Evolutionary conservation across 2,329 filamentous ascomycete genomes (phyloP).

Genomic region (Fusarium citri): DNA sequence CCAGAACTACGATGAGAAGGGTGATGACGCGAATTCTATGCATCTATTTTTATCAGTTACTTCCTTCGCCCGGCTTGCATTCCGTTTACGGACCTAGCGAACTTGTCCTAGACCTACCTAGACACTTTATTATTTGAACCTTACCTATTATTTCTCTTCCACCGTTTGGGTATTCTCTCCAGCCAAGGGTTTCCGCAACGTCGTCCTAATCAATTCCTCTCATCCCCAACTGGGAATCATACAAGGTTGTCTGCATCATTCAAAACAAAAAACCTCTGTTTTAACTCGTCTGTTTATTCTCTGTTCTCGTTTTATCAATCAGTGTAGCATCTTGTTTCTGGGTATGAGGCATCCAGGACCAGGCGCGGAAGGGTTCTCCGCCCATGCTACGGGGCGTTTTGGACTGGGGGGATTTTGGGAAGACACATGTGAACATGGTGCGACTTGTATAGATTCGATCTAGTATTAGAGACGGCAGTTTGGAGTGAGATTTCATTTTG

Average conservation of each 20-base stretch:
- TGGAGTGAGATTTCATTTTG: constrained; percentile 44
- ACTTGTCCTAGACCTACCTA: constrained; percentile 46
- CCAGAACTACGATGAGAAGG: constrained; percentile 39
- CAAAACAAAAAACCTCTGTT: constrained; percentile 31
- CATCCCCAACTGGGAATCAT: constrained; percentile 32
- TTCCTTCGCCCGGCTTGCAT: constrained; percentile 38
- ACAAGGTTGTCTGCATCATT: constrained; percentile 35
- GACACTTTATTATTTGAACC: constrained; percentile 47
- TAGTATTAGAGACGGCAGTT: constrained; percentile 48
- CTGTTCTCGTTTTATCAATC: constrained; percentile 39
- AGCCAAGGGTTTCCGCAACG: constrained; percentile 40
- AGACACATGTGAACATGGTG: constrained; percentile 48
- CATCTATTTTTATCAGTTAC: constrained; percentile 41
- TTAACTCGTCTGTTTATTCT: constrained; percentile 26
- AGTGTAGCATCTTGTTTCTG: constrained; percentile 47
- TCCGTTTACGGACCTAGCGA: constrained; percentile 41
- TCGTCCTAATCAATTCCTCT: constrained; percentile 41
- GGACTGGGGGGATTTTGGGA: constrained; percentile 45
- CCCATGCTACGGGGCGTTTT: constrained; percentile 48
- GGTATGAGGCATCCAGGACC: constrained; percentile 46
- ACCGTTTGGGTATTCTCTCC: constrained; percentile 45
- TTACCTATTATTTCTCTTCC: constrained; percentile 41
- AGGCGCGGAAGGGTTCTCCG: constrained; percentile 44
- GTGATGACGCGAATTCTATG: constrained; percentile 40
- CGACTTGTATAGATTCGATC: constrained; percentile 49